phyloP scores from a whole-genome alignment of 2,329 filamentous ascomycete genomes.

The Rhytidhysteron rufulum region DNA sequence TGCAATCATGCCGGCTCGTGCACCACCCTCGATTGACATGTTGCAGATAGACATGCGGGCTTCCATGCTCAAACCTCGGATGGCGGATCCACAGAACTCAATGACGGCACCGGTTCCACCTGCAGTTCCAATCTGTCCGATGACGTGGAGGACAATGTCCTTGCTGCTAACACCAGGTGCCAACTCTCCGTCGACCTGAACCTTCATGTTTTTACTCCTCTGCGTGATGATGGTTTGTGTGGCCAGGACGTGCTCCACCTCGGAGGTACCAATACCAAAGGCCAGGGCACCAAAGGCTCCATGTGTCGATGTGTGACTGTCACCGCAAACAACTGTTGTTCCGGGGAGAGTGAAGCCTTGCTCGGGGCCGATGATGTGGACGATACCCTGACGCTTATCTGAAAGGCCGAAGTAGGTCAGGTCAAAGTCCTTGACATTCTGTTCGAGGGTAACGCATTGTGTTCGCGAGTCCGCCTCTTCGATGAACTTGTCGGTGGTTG shows the following conservation, averaged over 20 bases:
- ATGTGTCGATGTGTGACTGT: slow-evolving; percentile 97
- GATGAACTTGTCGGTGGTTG: slow-evolving; percentile 90
- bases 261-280: slow-evolving; percentile 95
- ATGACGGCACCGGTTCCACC: slow-evolving; percentile 93
- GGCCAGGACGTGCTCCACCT: slow-evolving; percentile 96
- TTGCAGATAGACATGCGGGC: slow-evolving; percentile 99
- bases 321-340: slow-evolving; percentile 94
- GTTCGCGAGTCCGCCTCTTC: slow-evolving; percentile 89
- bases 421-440: slow-evolving; percentile 95
- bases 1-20: slow-evolving; percentile 93
- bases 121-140: slow-evolving; percentile 90
- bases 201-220: slow-evolving; percentile 97
- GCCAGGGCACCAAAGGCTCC: slow-evolving; percentile 93
- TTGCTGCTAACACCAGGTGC: slow-evolving; percentile 92
- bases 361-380: slow-evolving; percentile 97
- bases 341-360: slow-evolving; percentile 97
- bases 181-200: slow-evolving; percentile 89
- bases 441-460: slow-evolving; percentile 93
- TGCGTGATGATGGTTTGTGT: slow-evolving; percentile 94
- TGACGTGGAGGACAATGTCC: slow-evolving; percentile 88
- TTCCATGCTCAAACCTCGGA: slow-evolving; percentile 87
- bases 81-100: slow-evolving; percentile 94
- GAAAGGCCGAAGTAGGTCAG: slow-evolving; percentile 96
- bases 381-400: slow-evolving; percentile 96
- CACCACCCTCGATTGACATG: slow-evolving; percentile 97